These are phyloP conservation scores for Alternaria conjuncta DNA, from an alignment of 2,329 filamentous ascomycete species.

Conservation along the genomic window DNA sequence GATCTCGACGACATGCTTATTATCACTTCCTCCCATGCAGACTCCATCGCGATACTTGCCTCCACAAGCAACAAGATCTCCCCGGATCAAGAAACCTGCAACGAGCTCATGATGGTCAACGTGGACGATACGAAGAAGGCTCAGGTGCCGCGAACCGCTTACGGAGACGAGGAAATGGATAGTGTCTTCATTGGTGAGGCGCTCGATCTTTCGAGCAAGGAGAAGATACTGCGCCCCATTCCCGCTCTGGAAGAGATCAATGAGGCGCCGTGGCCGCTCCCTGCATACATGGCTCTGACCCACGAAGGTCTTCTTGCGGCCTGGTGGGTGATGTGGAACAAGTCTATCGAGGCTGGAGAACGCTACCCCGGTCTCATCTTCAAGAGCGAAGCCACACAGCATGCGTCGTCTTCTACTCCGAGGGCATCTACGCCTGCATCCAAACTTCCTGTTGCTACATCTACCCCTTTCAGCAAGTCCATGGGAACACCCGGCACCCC, in stretches of 20 bases:
- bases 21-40: slow-evolving; percentile 78
- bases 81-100: slow-evolving; percentile 65
- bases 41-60: slow-evolving; percentile 79
- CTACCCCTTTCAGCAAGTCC: slow-evolving; percentile 19
- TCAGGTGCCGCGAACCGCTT: slow-evolving; percentile 58
- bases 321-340: slow-evolving; percentile 93
- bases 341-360: slow-evolving; percentile 77
- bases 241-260: slow-evolving; percentile 77
- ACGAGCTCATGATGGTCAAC: slow-evolving; percentile 76
- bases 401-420: slow-evolving; percentile 36
- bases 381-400: slow-evolving; percentile 36
- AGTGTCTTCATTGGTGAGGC: slow-evolving; percentile 80
- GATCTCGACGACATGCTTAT: slow-evolving; percentile 82
- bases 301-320: slow-evolving; percentile 83
- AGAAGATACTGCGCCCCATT: slow-evolving; percentile 79
- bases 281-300: slow-evolving; percentile 83
- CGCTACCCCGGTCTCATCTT: slow-evolving; percentile 74
- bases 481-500: slow-evolving; percentile 29
- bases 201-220: slow-evolving; percentile 82
- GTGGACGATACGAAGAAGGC: slow-evolving; percentile 78
- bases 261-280: slow-evolving; percentile 79
- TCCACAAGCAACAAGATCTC: slow-evolving; percentile 73
- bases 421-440: slow-evolving; percentile 14
- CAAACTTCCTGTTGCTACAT: slow-evolving; percentile 13
- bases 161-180: slow-evolving; percentile 60